Evolutionary conservation across 768 basidiomycete genomes (phyloP).

Genomic region (Lactarius hatsudake): DNA sequence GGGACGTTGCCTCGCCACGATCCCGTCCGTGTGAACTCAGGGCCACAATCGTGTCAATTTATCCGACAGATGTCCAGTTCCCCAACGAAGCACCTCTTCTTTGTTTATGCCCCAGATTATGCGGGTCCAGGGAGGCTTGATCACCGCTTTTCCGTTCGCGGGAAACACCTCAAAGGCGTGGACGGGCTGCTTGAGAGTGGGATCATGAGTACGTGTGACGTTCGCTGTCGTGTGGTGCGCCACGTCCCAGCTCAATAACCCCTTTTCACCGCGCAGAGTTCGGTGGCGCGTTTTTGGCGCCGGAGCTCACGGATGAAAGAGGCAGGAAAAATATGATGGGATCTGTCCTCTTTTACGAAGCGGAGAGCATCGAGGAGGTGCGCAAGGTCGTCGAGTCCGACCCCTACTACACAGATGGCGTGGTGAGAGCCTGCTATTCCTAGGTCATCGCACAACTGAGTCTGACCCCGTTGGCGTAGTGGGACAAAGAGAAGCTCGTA

Average conservation of each 20-base stretch:
- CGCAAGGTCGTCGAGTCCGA: conserved; percentile 31
- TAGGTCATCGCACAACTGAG: not conserved
- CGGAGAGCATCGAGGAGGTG: conserved; percentile 30
- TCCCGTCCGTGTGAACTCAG: not conserved
- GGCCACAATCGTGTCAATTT: not conserved
- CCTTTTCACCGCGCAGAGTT: conserved; percentile 6
- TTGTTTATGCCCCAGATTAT: conserved; percentile 37
- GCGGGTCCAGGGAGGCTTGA: conserved; percentile 30
- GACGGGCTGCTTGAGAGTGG: conserved; percentile 10
- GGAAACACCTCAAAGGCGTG: conserved; percentile 30
- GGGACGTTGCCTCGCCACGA: not conserved
- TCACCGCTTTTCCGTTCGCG: conserved; percentile 31
- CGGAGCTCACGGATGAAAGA: conserved; percentile 21
- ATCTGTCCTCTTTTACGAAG: conserved; percentile 30
- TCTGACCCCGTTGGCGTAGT: conserved; percentile 2
- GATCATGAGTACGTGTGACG: conserved; percentile 23
- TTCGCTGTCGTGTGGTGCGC: not conserved
- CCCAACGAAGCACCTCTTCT: conserved; percentile 26
- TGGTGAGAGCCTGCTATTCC: conserved; percentile 27
- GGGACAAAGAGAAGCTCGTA: conserved; percentile 18
- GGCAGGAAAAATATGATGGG: conserved; percentile 29
- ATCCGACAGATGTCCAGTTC: conserved; percentile 9
- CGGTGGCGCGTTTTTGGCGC: conserved; percentile 20
- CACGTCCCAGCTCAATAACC: not conserved
- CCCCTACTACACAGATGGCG: conserved; percentile 31